Conservation (phyloP, 2,329 filamentous ascomycete genomes). For the Pseudofabraea citricarpa region DNA sequence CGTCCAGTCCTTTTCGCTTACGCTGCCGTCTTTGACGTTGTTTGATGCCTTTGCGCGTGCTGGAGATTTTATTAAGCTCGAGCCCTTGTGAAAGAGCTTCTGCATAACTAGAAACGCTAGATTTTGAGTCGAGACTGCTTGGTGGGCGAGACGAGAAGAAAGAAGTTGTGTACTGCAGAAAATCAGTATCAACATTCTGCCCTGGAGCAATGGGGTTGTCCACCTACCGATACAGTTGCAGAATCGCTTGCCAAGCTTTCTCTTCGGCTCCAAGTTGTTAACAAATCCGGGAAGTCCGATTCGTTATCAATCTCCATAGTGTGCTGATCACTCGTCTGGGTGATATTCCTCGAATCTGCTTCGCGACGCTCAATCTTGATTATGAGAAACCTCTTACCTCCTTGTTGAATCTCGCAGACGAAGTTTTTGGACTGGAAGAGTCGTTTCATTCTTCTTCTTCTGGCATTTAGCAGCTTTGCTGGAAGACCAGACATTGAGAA, state of each 20-base stretch:
- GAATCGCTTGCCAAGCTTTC: neutral
- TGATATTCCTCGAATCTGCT: conserved; percentile 2
- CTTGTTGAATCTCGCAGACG: conserved; percentile 4
- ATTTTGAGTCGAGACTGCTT: neutral
- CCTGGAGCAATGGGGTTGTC: neutral
- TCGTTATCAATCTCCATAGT: neutral
- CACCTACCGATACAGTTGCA: neutral
- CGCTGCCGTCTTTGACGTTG: conserved; percentile 55
- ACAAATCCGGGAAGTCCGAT: neutral
- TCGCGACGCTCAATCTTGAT: neutral
- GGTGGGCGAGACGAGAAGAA: neutral
- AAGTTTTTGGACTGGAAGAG: conserved; percentile 9
- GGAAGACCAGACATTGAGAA: conserved; percentile 8
- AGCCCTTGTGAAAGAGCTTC: neutral
- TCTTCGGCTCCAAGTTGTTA: neutral
- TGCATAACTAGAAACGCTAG: neutral
- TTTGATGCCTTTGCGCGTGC: neutral
- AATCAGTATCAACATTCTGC: neutral
- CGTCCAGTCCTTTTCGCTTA: conserved; percentile 58
- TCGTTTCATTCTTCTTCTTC: conserved; percentile 9
- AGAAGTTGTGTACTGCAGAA: neutral
- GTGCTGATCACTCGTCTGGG: neutral
- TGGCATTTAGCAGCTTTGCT: conserved; percentile 6
- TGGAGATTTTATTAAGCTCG: conserved; percentile 1
- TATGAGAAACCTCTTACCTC: conserved; percentile 8